A percentile compares a stretch with the other conserved stretches of the same genome.
Evolutionary conservation across 768 basidiomycete species (phyloP).

Genomic region (Cubamyces sp.): DNA sequence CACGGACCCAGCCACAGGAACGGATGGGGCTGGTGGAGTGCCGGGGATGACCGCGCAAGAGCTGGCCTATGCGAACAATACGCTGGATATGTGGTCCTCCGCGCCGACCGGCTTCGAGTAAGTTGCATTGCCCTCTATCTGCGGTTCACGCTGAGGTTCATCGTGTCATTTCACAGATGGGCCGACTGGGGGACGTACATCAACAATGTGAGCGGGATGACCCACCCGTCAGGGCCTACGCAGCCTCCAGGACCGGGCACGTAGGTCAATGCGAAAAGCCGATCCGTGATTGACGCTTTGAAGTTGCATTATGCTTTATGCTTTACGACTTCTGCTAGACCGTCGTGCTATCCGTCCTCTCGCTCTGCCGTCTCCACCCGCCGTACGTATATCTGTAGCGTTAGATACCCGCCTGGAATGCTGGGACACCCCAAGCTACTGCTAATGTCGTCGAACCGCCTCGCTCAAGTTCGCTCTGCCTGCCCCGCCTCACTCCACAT

Average conservation of each 20-base stretch:
- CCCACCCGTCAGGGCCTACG: slow-evolving; percentile 9
- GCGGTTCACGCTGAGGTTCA: not conserved
- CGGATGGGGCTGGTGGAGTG: not conserved
- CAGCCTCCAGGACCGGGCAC: slow-evolving; percentile 6
- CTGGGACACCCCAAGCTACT: not conserved
- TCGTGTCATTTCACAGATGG: slow-evolving; percentile 22
- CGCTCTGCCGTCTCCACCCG: not conserved
- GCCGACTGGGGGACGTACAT: slow-evolving; percentile 35
- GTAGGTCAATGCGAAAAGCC: not conserved
- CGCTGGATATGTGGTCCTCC: slow-evolving; percentile 64
- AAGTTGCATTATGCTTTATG: not conserved
- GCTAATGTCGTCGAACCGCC: not conserved
- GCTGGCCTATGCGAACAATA: slow-evolving; percentile 41
- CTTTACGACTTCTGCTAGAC: not conserved
- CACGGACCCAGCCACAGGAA: not conserved
- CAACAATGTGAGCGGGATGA: slow-evolving; percentile 29
- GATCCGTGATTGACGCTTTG: too few relatives aligned
- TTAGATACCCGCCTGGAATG: slow-evolving; percentile 6
- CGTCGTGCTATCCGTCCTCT: not conserved
- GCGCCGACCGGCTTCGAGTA: slow-evolving; percentile 68
- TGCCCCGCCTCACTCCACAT: not conserved
- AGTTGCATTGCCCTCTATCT: slow-evolving; percentile 31
- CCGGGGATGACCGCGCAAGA: slow-evolving; percentile 16
- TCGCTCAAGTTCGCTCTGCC: too few relatives aligned
- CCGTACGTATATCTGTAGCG: slow-evolving; percentile 11